Evolutionary conservation across 176 grass and related monocot genomes (phyloP).

Genomic region (Eragrostis curvula): DNA sequence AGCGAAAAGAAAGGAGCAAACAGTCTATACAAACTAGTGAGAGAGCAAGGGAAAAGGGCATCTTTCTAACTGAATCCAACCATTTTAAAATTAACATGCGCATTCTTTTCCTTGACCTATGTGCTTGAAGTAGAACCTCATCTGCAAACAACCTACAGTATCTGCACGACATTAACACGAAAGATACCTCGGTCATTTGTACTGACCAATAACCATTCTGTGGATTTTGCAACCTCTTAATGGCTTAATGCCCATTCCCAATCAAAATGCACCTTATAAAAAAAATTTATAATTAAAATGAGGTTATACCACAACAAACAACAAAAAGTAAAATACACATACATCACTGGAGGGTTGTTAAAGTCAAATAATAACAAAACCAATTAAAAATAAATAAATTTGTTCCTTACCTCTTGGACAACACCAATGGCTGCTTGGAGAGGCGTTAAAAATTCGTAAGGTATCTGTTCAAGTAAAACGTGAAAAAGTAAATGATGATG

Average conservation of each 20-base stretch:
- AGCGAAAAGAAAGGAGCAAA: background rate
- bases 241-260: background rate
- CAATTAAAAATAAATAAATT: background rate
- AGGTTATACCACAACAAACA: background rate
- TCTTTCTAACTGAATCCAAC: background rate
- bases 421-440: conserved; percentile 86
- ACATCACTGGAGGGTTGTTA: background rate
- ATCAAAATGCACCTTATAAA: background rate
- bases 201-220: background rate
- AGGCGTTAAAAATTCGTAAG: conserved; percentile 74
- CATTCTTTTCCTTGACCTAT: background rate
- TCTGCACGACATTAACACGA: background rate
- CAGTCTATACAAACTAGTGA: too few species aligned
- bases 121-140: background rate
- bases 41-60: too few species aligned
- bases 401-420: conserved; percentile 64
- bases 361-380: conserved; percentile 9
- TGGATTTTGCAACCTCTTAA: background rate
- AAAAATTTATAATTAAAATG: background rate
- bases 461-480: conserved; percentile 55
- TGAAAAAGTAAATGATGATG: background rate
- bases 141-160: background rate
- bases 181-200: background rate
- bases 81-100: background rate
- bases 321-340: background rate